Conservation (phyloP, 2,329 filamentous ascomycete genomes). For the Phialemoniopsis sp. region DNA sequence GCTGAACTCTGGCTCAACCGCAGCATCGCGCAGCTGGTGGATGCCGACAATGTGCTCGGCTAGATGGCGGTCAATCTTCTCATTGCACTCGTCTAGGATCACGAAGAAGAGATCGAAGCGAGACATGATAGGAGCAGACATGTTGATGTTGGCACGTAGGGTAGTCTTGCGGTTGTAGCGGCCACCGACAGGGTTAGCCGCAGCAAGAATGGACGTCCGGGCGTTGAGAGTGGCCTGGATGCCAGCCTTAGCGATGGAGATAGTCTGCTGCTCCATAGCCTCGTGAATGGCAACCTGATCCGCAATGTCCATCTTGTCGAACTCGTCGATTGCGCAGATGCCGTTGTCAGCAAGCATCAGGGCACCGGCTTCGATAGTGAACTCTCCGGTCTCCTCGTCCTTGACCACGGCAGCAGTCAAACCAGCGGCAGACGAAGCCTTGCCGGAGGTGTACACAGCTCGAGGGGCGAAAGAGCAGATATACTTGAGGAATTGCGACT, state of each 20-base stretch:
- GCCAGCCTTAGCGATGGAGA: conserved; percentile 96
- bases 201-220: conserved; percentile 89
- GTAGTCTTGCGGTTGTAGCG: conserved; percentile 97
- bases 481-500: conserved; percentile 98
- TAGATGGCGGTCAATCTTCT: conserved; percentile 82
- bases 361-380: conserved; percentile 96
- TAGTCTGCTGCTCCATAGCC: conserved; percentile 99
- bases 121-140: conserved; percentile 98
- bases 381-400: conserved; percentile 97
- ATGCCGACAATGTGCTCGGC: conserved; percentile 93
- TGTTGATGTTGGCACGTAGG: conserved; percentile 92
- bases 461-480: conserved; percentile 95
- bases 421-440: conserved; percentile 95
- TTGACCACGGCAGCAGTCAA: conserved; percentile 95
- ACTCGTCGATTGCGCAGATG: conserved; percentile 97
- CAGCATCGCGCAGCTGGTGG: conserved; percentile 88
- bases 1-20: conserved; percentile 87
- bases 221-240: conserved; percentile 98
- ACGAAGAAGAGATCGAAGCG: conserved; percentile 99
- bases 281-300: conserved; percentile 99
- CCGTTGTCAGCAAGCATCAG: conserved; percentile 97
- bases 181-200: conserved; percentile 91
- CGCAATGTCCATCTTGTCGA: conserved; percentile 98
- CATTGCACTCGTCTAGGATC: conserved; percentile 93
- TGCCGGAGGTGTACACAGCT: conserved; percentile 95